phyloP scores from a whole-genome alignment of 768 basidiomycete genomes.

The Leccinum barrowsii region DNA sequence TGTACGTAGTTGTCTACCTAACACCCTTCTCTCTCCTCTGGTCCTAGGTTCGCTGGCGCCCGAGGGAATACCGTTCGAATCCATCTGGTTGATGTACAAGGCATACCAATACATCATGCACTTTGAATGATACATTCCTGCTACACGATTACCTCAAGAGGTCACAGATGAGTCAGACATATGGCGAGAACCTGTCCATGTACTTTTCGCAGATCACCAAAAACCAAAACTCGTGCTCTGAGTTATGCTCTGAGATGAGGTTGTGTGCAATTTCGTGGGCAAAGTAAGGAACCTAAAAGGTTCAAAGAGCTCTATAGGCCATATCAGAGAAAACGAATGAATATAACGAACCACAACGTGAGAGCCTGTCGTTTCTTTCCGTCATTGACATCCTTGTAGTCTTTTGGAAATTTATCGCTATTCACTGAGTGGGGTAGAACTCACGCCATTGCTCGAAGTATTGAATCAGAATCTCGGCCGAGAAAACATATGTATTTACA shows the following conservation, averaged over 20 bases:
- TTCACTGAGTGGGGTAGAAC: conserved; percentile 24
- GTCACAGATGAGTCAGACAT: not conserved
- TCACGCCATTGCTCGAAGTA: conserved; percentile 83
- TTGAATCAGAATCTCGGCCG: conserved; percentile 35
- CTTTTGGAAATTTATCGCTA: not conserved
- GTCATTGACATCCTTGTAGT: conserved; percentile 1
- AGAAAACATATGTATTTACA: no score
- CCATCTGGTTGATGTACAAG: no score
- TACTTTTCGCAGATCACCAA: not conserved
- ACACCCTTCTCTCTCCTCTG: no score
- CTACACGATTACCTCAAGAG: not conserved
- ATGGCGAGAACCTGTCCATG: not conserved
- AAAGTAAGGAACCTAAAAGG: not conserved
- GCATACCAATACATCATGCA: not conserved
- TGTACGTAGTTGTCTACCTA: no score
- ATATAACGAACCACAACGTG: not conserved
- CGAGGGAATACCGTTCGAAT: no score
- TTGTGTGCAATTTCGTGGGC: not conserved
- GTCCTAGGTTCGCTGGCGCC: no score
- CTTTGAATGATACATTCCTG: not conserved
- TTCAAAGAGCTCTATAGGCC: not conserved
- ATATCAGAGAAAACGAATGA: not conserved
- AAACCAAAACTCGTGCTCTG: not conserved
- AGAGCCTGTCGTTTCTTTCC: not conserved
- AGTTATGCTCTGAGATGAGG: not conserved